Evolutionary conservation across 179 eudicot species (phyloP).

Genomic region (Carnegiea gigantea): DNA sequence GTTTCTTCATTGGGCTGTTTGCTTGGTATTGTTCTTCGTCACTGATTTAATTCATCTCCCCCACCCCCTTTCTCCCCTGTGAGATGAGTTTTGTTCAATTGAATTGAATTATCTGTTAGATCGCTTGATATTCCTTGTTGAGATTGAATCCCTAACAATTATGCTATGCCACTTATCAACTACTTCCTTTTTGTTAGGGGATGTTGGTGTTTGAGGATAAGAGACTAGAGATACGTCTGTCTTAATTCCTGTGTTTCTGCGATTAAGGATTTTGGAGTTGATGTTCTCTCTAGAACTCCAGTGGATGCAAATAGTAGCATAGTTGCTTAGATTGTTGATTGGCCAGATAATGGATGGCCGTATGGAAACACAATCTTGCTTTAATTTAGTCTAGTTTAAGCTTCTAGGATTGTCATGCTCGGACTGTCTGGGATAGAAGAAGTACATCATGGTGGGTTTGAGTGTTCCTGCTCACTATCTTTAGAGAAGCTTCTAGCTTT

Average conservation of each 20-base stretch:
- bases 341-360: background rate
- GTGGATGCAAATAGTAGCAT: background rate
- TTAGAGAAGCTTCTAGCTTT: no score
- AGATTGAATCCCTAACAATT: background rate
- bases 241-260: no score
- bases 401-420: background rate
- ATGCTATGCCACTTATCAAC: no score
- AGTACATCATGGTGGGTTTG: background rate
- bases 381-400: background rate
- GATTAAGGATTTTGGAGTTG: background rate
- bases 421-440: background rate
- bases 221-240: no score
- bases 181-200: no score
- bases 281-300: background rate
- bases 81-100: background rate
- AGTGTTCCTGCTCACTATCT: background rate
- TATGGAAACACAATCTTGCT: no score
- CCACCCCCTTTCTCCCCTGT: background rate
- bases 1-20: background rate
- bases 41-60: background rate
- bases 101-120: background rate
- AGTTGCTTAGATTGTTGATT: background rate
- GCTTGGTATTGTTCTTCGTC: background rate
- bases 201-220: no score
- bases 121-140: no score